A percentile compares a stretch with the other conserved stretches of the same genome.
phyloP scores from a whole-genome alignment of 2,329 filamentous ascomycete genomes.

The Xenoacremonium recifei region DNA sequence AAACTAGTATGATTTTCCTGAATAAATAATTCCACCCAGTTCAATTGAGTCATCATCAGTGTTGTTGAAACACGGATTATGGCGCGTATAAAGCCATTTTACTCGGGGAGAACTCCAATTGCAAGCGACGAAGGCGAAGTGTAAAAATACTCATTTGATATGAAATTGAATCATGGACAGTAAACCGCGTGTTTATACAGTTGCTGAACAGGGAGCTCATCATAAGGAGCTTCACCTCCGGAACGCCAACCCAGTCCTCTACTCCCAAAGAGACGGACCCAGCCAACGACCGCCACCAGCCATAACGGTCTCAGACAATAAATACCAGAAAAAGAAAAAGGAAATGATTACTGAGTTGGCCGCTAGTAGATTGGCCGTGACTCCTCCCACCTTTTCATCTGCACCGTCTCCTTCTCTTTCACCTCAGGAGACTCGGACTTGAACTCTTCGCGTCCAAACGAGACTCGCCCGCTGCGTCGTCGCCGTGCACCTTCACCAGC shows the following conservation, averaged over 20 bases:
- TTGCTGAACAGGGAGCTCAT: no score
- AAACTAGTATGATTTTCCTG: no score
- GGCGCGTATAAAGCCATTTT: no score
- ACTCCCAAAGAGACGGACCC: slow-evolving; percentile 15
- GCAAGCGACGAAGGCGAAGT: no score
- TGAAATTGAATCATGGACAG: no score
- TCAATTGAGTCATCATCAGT: no score
- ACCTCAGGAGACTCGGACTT: slow-evolving; percentile 34
- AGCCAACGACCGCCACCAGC: slow-evolving; percentile 9
- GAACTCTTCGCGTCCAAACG: slow-evolving; percentile 41
- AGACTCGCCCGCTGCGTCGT: slow-evolving; percentile 53
- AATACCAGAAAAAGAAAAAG: slow-evolving; percentile 13
- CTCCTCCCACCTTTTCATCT: slow-evolving; percentile 41
- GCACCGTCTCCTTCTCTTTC: slow-evolving; percentile 19
- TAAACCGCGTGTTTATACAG: no score
- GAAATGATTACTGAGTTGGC: slow-evolving; percentile 5
- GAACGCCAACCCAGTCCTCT: slow-evolving; percentile 20
- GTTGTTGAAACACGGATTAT: no score
- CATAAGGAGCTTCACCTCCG: no score
- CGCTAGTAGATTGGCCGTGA: slow-evolving; percentile 39
- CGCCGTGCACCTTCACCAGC: slow-evolving; percentile 43
- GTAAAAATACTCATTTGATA: no score
- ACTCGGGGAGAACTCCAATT: no score
- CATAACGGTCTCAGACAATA: slow-evolving; percentile 8
- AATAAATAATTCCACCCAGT: no score